Evolutionary conservation across 1,284 basidiomycete genomes (phyloP).

Genomic region (Moniliophthora roreri): DNA sequence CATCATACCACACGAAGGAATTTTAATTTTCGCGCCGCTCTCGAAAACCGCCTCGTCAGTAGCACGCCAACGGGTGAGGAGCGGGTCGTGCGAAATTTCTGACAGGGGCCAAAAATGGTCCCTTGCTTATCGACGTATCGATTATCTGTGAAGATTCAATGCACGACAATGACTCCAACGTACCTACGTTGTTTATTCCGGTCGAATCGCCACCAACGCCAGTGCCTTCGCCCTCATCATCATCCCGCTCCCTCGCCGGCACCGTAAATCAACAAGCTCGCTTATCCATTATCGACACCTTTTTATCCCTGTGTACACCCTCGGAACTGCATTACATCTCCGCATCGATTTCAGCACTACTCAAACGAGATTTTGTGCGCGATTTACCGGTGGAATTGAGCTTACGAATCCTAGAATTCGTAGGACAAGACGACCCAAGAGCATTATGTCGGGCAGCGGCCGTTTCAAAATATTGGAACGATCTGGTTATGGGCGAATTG

Average conservation of each 20-base stretch:
- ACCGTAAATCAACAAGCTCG: conserved; percentile 42
- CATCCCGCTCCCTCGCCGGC: conserved; percentile 21
- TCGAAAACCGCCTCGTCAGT: too few relatives aligned
- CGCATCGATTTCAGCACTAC: conserved; percentile 71
- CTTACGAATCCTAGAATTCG: conserved; percentile 78
- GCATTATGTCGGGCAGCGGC: conserved; percentile 73
- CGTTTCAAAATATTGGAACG: conserved; percentile 80
- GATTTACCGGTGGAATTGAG: conserved; percentile 85
- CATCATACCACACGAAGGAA: too few relatives aligned
- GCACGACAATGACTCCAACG: not conserved
- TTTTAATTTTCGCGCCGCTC: too few relatives aligned
- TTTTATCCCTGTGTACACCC: conserved; percentile 68
- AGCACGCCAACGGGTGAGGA: too few relatives aligned
- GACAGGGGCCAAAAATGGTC: too few relatives aligned
- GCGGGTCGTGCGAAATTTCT: too few relatives aligned
- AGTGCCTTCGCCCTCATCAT: conserved; percentile 58
- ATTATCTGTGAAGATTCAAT: too few relatives aligned
- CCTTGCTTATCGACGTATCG: too few relatives aligned
- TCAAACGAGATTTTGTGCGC: conserved; percentile 86
- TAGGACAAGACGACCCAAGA: conserved; percentile 67
- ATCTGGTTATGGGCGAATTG: conserved; percentile 50
- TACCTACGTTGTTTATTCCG: conserved; percentile 50
- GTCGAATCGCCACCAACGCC: conserved; percentile 68
- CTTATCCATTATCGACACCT: conserved; percentile 58
- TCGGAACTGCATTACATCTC: conserved; percentile 83